phyloP scores from a whole-genome alignment of 2,329 filamentous ascomycete species.

The Colletotrichum sp. region DNA sequence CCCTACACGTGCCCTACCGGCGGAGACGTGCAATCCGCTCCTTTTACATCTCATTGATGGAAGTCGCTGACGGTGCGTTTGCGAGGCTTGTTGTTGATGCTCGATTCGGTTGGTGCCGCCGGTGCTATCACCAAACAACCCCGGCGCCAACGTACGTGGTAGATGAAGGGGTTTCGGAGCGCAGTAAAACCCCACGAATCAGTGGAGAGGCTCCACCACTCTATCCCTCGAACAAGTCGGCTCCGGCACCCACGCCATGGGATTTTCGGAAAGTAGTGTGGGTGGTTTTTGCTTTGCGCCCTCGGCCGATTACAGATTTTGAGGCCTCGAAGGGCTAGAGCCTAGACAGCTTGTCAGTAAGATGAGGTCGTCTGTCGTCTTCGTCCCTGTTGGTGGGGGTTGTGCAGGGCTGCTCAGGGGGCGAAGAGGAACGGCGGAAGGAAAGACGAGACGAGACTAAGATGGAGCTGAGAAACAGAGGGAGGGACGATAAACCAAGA shows the following conservation, averaged over 20 bases:
- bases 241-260: neutral
- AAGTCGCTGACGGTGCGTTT: neutral
- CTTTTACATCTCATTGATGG: constrained; percentile 2
- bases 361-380: neutral
- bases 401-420: neutral
- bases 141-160: neutral
- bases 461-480: neutral
- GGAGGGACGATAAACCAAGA: neutral
- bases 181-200: constrained; percentile 15
- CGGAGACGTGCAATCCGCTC: neutral
- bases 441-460: neutral
- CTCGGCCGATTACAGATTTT: neutral
- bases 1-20: constrained; percentile 3
- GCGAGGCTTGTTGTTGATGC: neutral
- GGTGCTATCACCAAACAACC: neutral
- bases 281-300: neutral
- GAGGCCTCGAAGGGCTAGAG: neutral
- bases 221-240: constrained; percentile 1
- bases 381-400: neutral
- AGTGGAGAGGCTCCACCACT: constrained; percentile 1
- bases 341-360: neutral
- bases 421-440: neutral
- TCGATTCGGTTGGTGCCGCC: constrained; percentile 2
- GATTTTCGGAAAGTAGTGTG: neutral
- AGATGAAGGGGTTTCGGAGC: constrained; percentile 14